phyloP scores from a whole-genome alignment of 768 basidiomycete genomes.

The Glaciozyma martinii region DNA sequence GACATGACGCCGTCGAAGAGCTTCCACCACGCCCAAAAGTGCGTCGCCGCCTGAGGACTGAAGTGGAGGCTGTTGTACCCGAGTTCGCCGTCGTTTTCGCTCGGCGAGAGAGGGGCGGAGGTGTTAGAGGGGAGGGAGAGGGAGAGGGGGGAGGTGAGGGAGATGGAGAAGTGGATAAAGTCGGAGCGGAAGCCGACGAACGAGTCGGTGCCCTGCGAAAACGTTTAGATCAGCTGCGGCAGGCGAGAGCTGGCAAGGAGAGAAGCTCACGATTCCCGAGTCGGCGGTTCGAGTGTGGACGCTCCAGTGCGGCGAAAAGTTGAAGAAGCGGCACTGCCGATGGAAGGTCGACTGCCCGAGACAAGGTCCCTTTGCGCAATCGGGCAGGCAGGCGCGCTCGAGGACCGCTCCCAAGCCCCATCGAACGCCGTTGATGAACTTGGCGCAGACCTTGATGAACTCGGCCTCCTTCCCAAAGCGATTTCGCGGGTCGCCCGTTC shows the following conservation, averaged over 20 bases:
- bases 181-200: slow-evolving; percentile 84
- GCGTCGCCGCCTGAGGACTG: slow-evolving; percentile 70
- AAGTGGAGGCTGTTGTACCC: slow-evolving; percentile 54
- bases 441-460: slow-evolving; percentile 66
- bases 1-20: slow-evolving; percentile 70
- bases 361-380: slow-evolving; percentile 45
- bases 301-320: slow-evolving; percentile 70
- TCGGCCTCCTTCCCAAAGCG: slow-evolving; percentile 31
- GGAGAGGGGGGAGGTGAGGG: slow-evolving; percentile 51
- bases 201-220: slow-evolving; percentile 51
- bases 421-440: slow-evolving; percentile 70
- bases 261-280: slow-evolving; percentile 32
- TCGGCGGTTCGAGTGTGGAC: slow-evolving; percentile 42
- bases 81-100: slow-evolving; percentile 25
- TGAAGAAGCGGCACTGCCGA: slow-evolving; percentile 67
- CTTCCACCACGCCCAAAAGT: slow-evolving; percentile 88
- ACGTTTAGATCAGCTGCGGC: slow-evolving; percentile 6
- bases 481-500: slow-evolving; percentile 12
- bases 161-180: slow-evolving; percentile 84
- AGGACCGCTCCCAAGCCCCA: slow-evolving; percentile 76
- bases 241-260: background rate
- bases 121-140: slow-evolving; percentile 13
- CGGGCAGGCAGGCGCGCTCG: slow-evolving; percentile 64
- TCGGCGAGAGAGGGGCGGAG: background rate
- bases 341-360: slow-evolving; percentile 53